These are phyloP conservation scores for Salix viminalis DNA, from an alignment of 345 rosid species.

Conservation along the genomic window DNA sequence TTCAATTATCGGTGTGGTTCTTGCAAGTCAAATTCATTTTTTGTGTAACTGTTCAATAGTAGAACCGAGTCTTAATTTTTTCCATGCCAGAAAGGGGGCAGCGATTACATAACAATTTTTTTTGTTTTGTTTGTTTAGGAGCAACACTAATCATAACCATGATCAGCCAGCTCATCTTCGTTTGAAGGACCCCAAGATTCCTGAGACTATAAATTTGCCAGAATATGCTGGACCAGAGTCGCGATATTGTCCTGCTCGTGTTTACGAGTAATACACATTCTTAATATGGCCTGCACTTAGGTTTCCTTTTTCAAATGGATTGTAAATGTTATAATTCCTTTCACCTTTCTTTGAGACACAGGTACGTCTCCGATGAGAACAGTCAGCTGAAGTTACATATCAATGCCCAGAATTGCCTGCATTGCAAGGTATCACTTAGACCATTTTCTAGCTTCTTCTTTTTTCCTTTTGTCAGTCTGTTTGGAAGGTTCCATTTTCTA, in stretches of 20 bases:
- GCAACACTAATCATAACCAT: conserved; percentile 93
- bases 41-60: no score
- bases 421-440: conserved; percentile 68
- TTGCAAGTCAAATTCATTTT: no score
- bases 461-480: not conserved
- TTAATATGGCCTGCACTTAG: not conserved
- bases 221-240: conserved; percentile 83
- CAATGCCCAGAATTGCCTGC: conserved; percentile 90
- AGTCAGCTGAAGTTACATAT: conserved; percentile 72
- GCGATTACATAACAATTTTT: conserved; percentile 6
- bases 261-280: conserved; percentile 64
- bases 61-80: not conserved
- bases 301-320: not conserved
- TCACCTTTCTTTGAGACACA: conserved; percentile 24
- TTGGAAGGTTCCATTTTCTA: not conserved
- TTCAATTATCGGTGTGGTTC: no score
- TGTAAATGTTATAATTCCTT: not conserved
- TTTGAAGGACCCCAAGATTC: conserved; percentile 61
- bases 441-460: not conserved
- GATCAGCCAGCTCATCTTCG: conserved; percentile 90
- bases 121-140: conserved; percentile 44
- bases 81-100: not conserved
- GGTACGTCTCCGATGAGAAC: conserved; percentile 71
- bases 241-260: conserved; percentile 93
- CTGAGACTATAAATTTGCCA: conserved; percentile 71